A percentile compares a stretch with the other conserved stretches of the same genome.
Evolutionary conservation across 179 eudicot species (phyloP).

Genomic region (Sideroxylon spinosum): DNA sequence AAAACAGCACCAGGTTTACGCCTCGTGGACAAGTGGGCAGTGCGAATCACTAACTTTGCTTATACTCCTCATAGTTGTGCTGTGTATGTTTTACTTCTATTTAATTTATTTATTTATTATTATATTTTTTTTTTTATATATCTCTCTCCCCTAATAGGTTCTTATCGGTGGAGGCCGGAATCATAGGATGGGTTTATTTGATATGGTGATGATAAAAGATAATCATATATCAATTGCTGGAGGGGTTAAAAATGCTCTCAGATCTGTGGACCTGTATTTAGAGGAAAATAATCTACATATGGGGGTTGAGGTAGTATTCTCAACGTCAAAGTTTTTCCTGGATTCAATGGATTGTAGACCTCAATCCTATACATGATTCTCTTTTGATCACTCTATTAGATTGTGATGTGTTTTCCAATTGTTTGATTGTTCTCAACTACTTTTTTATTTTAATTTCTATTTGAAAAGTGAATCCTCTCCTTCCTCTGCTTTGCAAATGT

Average conservation of each 20-base stretch:
- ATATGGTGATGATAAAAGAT: conserved; percentile 95
- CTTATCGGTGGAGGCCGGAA: conserved; percentile 91
- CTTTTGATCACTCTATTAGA: conserved; percentile 1
- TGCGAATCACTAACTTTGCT: conserved; percentile 36
- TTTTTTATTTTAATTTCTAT: neutral
- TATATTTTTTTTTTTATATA: conserved; percentile 4
- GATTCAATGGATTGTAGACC: neutral
- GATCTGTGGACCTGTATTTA: conserved; percentile 71
- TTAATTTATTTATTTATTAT: neutral
- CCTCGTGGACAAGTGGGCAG: conserved; percentile 99
- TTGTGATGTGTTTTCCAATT: neutral
- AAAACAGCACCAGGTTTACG: conserved; percentile 98
- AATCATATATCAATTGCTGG: conserved; percentile 91
- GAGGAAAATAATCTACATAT: conserved; percentile 67
- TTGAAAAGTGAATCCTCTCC: neutral
- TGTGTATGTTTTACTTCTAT: neutral
- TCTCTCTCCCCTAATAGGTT: conserved; percentile 41
- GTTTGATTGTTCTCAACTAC: neutral
- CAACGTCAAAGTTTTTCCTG: neutral
- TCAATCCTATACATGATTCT: neutral
- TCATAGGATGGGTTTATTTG: conserved; percentile 94
- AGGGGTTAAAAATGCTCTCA: conserved; percentile 70
- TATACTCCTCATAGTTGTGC: neutral
- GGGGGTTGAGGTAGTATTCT: conserved; percentile 76
- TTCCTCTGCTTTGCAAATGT: neutral